Evolutionary conservation across 148 eudicot genomes (phyloP).

Genomic region (Rhododendron williamsianum): DNA sequence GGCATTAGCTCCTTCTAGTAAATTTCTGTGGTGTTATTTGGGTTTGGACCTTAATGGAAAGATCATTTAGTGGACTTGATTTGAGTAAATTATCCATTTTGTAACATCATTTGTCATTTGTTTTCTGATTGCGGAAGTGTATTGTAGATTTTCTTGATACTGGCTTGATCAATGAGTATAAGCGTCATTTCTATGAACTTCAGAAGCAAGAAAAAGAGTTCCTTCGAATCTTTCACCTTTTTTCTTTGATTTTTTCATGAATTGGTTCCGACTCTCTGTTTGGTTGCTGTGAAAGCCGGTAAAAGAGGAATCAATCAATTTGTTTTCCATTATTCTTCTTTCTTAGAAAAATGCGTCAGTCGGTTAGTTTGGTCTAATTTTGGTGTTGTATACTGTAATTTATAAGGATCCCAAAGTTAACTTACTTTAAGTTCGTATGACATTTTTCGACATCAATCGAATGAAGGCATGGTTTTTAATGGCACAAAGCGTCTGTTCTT

Average conservation of each 20-base stretch:
- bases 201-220: too few species aligned
- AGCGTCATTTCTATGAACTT: not conserved
- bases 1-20: not conserved
- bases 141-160: not conserved
- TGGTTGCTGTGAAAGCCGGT: conserved; percentile 1
- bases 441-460: not conserved
- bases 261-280: not conserved
- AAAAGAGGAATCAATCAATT: not conserved
- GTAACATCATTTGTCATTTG: not conserved
- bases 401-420: not conserved
- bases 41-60: not conserved
- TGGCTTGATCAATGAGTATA: not conserved
- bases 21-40: not conserved
- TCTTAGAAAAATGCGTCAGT: not conserved
- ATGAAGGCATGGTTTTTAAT: not conserved
- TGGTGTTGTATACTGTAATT: not conserved
- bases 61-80: not conserved
- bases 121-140: not conserved
- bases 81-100: not conserved
- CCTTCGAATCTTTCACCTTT: not conserved
- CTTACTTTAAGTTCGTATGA: not conserved
- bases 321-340: not conserved
- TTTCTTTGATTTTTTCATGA: not conserved
- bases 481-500: not conserved
- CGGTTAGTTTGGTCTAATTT: not conserved